Evolutionary conservation across 306 rosid species (phyloP), one percentile per base, ranked within the genome.

Genomic region (Malus asiatica): DNA sequence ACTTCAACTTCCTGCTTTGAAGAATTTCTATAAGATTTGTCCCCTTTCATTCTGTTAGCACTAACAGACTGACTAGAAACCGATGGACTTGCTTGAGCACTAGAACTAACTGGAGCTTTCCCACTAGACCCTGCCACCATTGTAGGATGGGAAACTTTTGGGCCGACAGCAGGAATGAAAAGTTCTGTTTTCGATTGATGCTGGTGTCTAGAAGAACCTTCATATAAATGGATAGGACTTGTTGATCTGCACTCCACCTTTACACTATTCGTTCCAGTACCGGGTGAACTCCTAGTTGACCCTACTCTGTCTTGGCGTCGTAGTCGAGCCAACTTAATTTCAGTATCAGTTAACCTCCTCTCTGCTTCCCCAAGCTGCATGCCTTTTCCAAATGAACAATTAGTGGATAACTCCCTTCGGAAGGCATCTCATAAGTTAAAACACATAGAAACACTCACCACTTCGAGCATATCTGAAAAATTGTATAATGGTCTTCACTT

Each of bases 351-450:
- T 69, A 92, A 82, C 83, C 89, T 88, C 74, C 80, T 84, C 85
- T 90, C 96, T 3, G 96, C 86, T 76, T 92, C 97, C 14, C 79
- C 86, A 81, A 95, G 96, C 97, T 92, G 89, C 88, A 78, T n/a
- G 48, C 38, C 14, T 51, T 78, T 71, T 76, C 29, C 72, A 77
- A 78, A 78, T 35, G 57, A 63, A 77, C 7, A 62, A 67, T 84
- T 48, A 86, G 77, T 30, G 11, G n/a, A 76, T 63, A 57, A 27
- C 5, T 29, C 53, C 35, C 35, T 80, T 29, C 11, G 4, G 52
- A 65, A 61, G 73, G 68, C 72, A 62, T 68, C 32, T 19, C 33
- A 75, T 58, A 6, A n/a, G 61, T 30, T 15, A 46, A 65, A 19
- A 42, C 48, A 29, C 61, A 58, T 1, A 32, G 70, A 18, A 35